Evolutionary conservation across 176 grass and related monocot genomes (phyloP).

Genomic region (Poa annua): DNA sequence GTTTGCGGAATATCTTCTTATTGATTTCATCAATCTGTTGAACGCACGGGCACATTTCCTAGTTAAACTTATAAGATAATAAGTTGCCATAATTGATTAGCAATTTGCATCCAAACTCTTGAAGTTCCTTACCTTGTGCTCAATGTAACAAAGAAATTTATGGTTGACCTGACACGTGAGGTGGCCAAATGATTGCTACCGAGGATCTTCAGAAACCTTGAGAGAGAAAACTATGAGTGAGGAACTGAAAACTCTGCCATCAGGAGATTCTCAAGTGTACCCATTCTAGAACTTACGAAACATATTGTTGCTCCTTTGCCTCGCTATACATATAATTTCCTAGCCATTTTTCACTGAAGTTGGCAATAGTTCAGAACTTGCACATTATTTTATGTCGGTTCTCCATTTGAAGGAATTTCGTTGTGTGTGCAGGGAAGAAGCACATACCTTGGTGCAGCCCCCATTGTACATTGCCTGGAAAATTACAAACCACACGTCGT

Average conservation of each 20-base stretch:
- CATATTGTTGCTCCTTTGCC: slow-evolving; percentile 17
- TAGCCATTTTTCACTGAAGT: slow-evolving; percentile 27
- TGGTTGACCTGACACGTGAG: neutral
- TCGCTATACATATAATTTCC: neutral
- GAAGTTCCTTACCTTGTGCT: neutral
- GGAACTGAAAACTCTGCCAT: neutral
- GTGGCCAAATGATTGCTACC: no score
- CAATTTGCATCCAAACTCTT: slow-evolving; percentile 30
- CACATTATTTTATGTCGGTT: slow-evolving; percentile 6
- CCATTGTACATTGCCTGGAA: slow-evolving; percentile 87
- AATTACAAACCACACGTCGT: slow-evolving; percentile 77
- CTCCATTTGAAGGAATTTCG: slow-evolving; percentile 24
- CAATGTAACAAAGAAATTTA: slow-evolving; percentile 3
- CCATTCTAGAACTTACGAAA: neutral
- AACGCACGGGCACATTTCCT: no score
- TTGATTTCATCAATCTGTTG: no score
- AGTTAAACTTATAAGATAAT: slow-evolving; percentile 4
- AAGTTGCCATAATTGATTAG: neutral
- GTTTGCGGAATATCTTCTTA: no score
- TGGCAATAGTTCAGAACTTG: neutral
- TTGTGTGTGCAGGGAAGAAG: slow-evolving; percentile 61
- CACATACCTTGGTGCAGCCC: slow-evolving; percentile 86
- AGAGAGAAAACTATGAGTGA: no score
- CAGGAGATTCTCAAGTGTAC: neutral
- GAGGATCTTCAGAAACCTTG: no score